Percentiles rank a stretch among this genome's conserved stretches.
Evolutionary conservation across 495 filamentous ascomycete genomes (phyloP).

Genomic region (Tuber brumale): DNA sequence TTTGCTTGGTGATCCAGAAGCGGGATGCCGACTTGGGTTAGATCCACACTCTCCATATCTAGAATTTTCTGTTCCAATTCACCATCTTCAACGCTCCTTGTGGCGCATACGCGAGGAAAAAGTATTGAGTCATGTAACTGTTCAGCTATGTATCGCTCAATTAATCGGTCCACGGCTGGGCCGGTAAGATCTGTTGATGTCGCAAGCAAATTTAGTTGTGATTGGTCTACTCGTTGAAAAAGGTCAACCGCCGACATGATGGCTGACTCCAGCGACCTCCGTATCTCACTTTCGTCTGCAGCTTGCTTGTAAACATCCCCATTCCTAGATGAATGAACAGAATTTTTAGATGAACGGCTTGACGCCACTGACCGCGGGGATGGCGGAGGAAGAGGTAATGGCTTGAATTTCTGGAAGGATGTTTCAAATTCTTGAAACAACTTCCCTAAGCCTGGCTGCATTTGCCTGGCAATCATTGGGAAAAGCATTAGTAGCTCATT

Average conservation of each 20-base stretch:
- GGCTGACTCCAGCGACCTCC: slow-evolving; percentile 76
- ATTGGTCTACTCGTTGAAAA: slow-evolving; percentile 91
- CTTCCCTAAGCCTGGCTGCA: slow-evolving; percentile 86
- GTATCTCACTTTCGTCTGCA: slow-evolving; percentile 52
- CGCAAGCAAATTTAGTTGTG: slow-evolving; percentile 84
- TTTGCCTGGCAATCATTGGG: slow-evolving; percentile 93
- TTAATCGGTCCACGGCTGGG: slow-evolving; percentile 80
- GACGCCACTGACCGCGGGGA: slow-evolving; percentile 50
- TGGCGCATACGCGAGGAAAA: slow-evolving; percentile 71
- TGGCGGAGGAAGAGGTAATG: slow-evolving; percentile 62
- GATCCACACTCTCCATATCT: slow-evolving; percentile 88
- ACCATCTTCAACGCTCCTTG: slow-evolving; percentile 73
- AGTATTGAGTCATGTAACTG: slow-evolving; percentile 84
- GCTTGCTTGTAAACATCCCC: slow-evolving; percentile 40
- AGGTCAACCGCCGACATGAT: slow-evolving; percentile 91
- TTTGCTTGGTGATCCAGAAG: slow-evolving; percentile 34
- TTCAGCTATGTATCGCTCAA: slow-evolving; percentile 91
- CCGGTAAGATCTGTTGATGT: slow-evolving; percentile 92
- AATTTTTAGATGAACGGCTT: slow-evolving; percentile 27
- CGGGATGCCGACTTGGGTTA: slow-evolving; percentile 84
- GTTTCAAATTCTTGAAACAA: slow-evolving; percentile 83
- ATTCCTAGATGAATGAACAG: slow-evolving; percentile 30
- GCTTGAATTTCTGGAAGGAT: slow-evolving; percentile 62
- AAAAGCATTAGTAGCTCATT: slow-evolving; percentile 86
- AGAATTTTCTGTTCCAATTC: slow-evolving; percentile 85